Evolutionary conservation across 495 filamentous ascomycete species (phyloP), one percentile per base, ranked within the genome.

Genomic region (Pyrenopolyporus hunteri): DNA sequence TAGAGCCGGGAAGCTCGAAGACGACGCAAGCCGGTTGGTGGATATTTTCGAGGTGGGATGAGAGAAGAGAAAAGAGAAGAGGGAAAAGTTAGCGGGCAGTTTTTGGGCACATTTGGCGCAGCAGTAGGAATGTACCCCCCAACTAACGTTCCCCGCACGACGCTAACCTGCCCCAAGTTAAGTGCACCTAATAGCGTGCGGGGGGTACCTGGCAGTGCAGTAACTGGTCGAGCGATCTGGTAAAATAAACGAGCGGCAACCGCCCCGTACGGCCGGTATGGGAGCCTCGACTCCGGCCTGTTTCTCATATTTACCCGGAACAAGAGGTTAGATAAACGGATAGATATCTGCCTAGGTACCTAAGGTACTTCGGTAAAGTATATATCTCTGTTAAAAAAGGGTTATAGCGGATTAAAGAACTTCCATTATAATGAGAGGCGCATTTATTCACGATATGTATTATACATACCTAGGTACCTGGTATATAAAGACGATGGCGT

Each of bases 201-300:
- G 19, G 52, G 19, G 43, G 33, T 53, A 9, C 44, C 49, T 50
- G 46, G 14, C 19, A 55, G 55, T 31, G 44, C 26, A 22, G 52
- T 6, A 33, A 14, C 14, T 28, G 19, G 23, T 29, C 42, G 29
- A 33, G 10, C 29, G 11, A 33, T 11, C 32, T 51, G 25, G 44
- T 40, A 50, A 26, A 39, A 51, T 57, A 47, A 63, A 46, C 23
- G 16, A 19, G n/a, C 42, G 52, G 53, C 9, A 46, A 46, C 39
- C 52, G 39, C 35, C 59, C 59, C 52, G 59, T 50, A 36, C 51
- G 44, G 4, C 59, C 59, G 59, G 51, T 26, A 63, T 44, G 29
- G 31, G 37, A 57, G 32, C 50, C 36, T 62, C 28, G 10, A 62
- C 36, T 20, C n/a, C 33, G 3, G 45, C 40, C 6, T 9, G 14